Evolutionary conservation across 441 rosid species (phyloP).

Genomic region (Pelargonium fulgidum): DNA sequence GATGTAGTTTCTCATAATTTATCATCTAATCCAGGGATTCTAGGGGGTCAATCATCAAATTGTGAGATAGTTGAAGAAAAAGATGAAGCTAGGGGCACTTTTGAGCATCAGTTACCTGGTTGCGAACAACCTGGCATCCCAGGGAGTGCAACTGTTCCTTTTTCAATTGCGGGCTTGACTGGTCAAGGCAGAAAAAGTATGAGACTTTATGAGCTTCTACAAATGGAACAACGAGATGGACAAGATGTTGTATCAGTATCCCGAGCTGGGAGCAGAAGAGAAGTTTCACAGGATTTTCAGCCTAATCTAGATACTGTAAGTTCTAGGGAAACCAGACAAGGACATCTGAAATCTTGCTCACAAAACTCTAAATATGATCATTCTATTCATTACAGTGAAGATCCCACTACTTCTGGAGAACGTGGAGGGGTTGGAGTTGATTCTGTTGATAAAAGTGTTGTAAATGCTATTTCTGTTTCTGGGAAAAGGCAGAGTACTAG

Average conservation of each 20-base stretch:
- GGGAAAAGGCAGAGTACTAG: slow-evolving; percentile 43
- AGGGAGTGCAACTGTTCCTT: slow-evolving; percentile 26
- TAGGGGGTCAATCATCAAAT: slow-evolving; percentile 31
- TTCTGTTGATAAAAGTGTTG: slow-evolving; percentile 27
- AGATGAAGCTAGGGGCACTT: slow-evolving; percentile 27
- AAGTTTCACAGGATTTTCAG: slow-evolving; percentile 28
- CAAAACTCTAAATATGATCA: slow-evolving; percentile 33
- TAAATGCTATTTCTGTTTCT: slow-evolving; percentile 33
- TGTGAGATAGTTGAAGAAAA: slow-evolving; percentile 47
- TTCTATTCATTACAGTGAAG: slow-evolving; percentile 39
- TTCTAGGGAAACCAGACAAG: slow-evolving; percentile 24
- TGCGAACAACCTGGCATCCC: slow-evolving; percentile 26
- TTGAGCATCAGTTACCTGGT: slow-evolving; percentile 23
- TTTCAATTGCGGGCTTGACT: slow-evolving; percentile 37
- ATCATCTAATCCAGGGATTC: slow-evolving; percentile 29
- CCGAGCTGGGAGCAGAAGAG: slow-evolving; percentile 26
- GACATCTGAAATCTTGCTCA: slow-evolving; percentile 26
- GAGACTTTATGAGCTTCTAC: slow-evolving; percentile 85
- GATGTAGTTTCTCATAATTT: slow-evolving; percentile 29
- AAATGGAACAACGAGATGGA: slow-evolving; percentile 56
- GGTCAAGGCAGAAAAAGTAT: slow-evolving; percentile 63
- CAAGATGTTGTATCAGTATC: slow-evolving; percentile 26
- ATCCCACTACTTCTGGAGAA: slow-evolving; percentile 74
- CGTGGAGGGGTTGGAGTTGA: slow-evolving; percentile 39
- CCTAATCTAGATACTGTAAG: slow-evolving; percentile 25